Percentiles rank a stretch among this genome's conserved stretches.
These are phyloP conservation scores for Colletotrichum sp. DNA, from an alignment of 2,329 filamentous ascomycete species.

Conservation along the genomic window DNA sequence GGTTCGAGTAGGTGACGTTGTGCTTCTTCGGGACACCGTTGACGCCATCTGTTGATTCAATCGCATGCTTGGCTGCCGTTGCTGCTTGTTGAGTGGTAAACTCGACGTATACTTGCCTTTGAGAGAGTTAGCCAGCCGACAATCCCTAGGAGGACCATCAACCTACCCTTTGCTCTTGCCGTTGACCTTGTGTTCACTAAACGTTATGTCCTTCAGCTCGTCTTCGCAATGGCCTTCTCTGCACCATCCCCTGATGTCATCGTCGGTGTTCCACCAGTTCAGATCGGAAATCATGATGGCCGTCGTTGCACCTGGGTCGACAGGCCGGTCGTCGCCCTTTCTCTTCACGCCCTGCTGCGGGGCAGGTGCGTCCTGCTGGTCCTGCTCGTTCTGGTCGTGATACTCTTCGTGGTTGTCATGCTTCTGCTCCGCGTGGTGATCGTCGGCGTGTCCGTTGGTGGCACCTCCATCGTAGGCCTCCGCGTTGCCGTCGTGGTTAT, in stretches of 20 bases:
- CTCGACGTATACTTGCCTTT: constrained; percentile 80
- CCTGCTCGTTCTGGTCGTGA: constrained; percentile 27
- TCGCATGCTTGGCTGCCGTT: constrained; percentile 81
- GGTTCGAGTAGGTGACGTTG: constrained; percentile 75
- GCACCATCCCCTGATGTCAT: constrained; percentile 89
- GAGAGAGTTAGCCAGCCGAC: neutral
- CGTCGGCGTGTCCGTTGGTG: constrained; percentile 33
- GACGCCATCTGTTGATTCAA: constrained; percentile 69
- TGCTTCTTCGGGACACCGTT: constrained; percentile 71
- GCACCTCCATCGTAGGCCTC: constrained; percentile 41
- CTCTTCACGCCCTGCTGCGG: constrained; percentile 64
- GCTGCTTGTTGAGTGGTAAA: constrained; percentile 84
- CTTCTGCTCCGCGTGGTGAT: constrained; percentile 42
- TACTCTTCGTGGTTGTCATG: constrained; percentile 36
- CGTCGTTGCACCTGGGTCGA: constrained; percentile 65
- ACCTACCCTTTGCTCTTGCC: constrained; percentile 95
- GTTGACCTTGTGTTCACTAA: constrained; percentile 98
- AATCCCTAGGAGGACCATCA: neutral
- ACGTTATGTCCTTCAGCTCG: constrained; percentile 90
- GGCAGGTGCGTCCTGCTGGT: constrained; percentile 28
- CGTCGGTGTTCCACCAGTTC: constrained; percentile 96
- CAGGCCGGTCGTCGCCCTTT: constrained; percentile 63
- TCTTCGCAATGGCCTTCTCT: constrained; percentile 80
- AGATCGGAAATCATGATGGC: constrained; percentile 89
- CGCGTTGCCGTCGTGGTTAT: constrained; percentile 43